Evolutionary conservation across 2,329 filamentous ascomycete species (phyloP), one percentile per base, ranked within the genome.

Genomic region (Plenodomus lindquistii): DNA sequence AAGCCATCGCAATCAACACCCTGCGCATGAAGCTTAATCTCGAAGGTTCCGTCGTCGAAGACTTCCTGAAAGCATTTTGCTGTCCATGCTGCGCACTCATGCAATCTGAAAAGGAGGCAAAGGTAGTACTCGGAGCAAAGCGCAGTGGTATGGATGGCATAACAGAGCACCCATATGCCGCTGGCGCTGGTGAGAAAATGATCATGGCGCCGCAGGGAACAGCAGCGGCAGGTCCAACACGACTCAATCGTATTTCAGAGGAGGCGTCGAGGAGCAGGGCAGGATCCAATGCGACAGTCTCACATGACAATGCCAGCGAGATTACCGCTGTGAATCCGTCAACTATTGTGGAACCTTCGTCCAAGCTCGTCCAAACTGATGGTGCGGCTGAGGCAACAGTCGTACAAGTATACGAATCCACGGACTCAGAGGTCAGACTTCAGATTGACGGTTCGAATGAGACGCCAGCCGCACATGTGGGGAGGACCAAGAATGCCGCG

Each of bases 21-120:
- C 10, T 31, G 22, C 22, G 22, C 22, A 8, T 11, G 11, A 31
- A 31, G 11, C 11, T 8, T 13, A 15, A 13, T 13, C 27, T 31
- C 27, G 27, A 31, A 17, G 66, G 66, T 11, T 43, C 47, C 37
- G 63, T 55, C 41, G 35, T 49, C 24, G 36, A 27, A 9, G 65
- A 69, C 46, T 38, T 58, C 18, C n/a, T 59, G 15, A 54, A 55
- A 35, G 37, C 49, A 3, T 65, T 41, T 43, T 69, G 60, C 55
- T 68, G 64, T 42, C 44, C 38, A 7, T 60, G 56, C 52, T 67
- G 63, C 47, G 43, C 53, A n/a, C 40, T 69, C 20, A 37, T 63
- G n/a, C 46, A 60, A 51, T 46, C 44, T 1, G 46, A 60, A 59
- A 56, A 60, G 56, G 37, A 60, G 55, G 18, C 29, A 29, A 37